Conservation (phyloP, 2,329 filamentous ascomycete species). For the Xylaria sp. region DNA sequence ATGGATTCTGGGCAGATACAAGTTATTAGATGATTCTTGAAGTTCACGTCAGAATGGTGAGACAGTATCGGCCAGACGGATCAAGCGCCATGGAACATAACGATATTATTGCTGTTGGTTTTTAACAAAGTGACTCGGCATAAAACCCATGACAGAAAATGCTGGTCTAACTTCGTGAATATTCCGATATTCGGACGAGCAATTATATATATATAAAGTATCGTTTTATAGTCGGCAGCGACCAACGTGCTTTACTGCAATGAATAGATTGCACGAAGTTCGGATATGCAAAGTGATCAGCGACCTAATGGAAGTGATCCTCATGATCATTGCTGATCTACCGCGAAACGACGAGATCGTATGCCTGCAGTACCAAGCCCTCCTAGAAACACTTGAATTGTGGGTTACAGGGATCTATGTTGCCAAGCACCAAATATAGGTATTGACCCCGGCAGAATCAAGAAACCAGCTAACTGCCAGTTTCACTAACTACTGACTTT, state of each 20-base stretch:
- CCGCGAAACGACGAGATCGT: conserved; percentile 9
- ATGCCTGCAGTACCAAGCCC: conserved; percentile 1
- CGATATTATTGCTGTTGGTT: background rate
- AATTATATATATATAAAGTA: background rate
- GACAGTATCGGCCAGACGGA: conserved; percentile 12
- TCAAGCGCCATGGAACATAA: background rate
- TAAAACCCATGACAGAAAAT: background rate
- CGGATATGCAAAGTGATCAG: conserved; percentile 13
- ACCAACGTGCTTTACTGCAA: background rate
- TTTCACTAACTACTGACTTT: conserved; percentile 24
- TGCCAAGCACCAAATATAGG: conserved; percentile 12
- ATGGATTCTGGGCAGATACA: conserved; percentile 21
- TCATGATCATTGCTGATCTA: conserved; percentile 34
- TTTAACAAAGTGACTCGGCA: background rate
- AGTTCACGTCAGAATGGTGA: conserved; percentile 24
- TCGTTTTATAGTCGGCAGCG: background rate
- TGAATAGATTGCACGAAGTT: background rate
- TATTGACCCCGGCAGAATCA: background rate
- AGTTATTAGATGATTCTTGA: background rate
- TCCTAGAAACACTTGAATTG: conserved; percentile 18
- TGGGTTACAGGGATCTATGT: conserved; percentile 17
- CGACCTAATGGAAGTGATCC: conserved; percentile 20
- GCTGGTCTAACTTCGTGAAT: background rate
- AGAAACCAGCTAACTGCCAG: conserved; percentile 15
- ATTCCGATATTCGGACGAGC: background rate